A percentile compares a stretch with the other conserved stretches of the same genome.
These are phyloP conservation scores for Cyphellophora europaea DNA, from an alignment of 2,329 filamentous ascomycete genomes.

Conservation along the genomic window DNA sequence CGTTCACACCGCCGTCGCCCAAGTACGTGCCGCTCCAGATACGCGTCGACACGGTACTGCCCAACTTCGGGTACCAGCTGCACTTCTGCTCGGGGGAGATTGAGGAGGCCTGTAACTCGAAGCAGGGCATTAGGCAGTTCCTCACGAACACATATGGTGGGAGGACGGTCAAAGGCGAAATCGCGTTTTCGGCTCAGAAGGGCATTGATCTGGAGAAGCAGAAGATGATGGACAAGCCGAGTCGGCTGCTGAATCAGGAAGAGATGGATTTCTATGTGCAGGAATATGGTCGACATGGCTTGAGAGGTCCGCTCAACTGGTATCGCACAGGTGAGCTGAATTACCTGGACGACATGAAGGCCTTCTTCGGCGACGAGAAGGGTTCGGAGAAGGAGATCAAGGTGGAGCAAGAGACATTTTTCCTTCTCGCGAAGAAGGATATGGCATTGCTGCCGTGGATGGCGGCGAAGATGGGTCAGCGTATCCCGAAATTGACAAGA, in stretches of 20 bases:
- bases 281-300: constrained; percentile 60
- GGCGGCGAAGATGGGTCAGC: constrained; percentile 59
- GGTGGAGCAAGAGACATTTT: constrained; percentile 42
- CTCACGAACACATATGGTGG: constrained; percentile 65
- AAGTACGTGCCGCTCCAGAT: constrained; percentile 49
- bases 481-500: constrained; percentile 47
- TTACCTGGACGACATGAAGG: constrained; percentile 60
- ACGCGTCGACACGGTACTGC: constrained; percentile 47
- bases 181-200: constrained; percentile 47
- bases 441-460: constrained; percentile 62
- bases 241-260: constrained; percentile 49
- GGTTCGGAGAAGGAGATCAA: constrained; percentile 1
- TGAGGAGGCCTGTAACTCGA: constrained; percentile 47
- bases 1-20: constrained; percentile 51
- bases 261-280: constrained; percentile 70
- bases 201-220: constrained; percentile 60
- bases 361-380: constrained; percentile 12
- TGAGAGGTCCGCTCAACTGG: constrained; percentile 79
- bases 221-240: constrained; percentile 43
- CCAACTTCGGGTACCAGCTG: constrained; percentile 75
- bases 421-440: constrained; percentile 65
- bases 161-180: constrained; percentile 44
- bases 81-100: constrained; percentile 64
- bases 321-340: constrained; percentile 70
- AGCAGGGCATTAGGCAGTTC: constrained; percentile 58